Percentiles rank a stretch among this genome's conserved stretches.
phyloP scores from a whole-genome alignment of 805 yeast species.

The Vanderwaltozyma yarrowii region DNA sequence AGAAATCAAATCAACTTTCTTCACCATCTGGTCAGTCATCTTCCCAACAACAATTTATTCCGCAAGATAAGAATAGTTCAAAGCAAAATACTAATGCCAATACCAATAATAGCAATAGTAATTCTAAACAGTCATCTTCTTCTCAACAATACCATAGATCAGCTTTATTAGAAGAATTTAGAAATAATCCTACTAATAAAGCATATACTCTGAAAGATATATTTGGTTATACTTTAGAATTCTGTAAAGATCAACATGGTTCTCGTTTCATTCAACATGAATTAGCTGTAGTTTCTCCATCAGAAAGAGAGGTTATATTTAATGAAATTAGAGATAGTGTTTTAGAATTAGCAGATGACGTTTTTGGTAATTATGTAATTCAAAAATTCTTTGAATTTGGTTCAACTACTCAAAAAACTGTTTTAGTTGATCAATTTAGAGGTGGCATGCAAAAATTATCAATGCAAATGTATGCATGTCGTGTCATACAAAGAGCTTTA shows the following conservation, averaged over 20 bases:
- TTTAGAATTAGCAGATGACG: conserved; percentile 83
- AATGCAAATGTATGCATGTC: conserved; percentile 94
- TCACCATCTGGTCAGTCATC: not conserved
- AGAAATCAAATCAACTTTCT: too few species aligned
- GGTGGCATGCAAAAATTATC: conserved; percentile 69
- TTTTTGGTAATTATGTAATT: conserved; percentile 93
- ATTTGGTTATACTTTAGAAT: conserved; percentile 80
- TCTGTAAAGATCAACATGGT: conserved; percentile 94
- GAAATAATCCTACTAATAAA: conserved; percentile 41
- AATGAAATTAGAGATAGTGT: conserved; percentile 71
- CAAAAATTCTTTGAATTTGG: conserved; percentile 91
- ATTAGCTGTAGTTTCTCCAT: conserved; percentile 49
- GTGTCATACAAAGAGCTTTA: conserved; percentile 91
- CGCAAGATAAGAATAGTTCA: not conserved
- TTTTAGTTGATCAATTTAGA: conserved; percentile 44
- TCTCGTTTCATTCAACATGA: conserved; percentile 93
- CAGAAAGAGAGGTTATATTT: conserved; percentile 72
- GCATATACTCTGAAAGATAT: conserved; percentile 55
- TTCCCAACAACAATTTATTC: conserved; percentile 10
- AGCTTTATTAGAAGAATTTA: conserved; percentile 76
- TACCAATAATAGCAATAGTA: conserved; percentile 16
- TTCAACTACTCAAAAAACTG: conserved; percentile 52
- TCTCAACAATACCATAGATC: conserved; percentile 52
- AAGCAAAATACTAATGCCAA: not conserved
- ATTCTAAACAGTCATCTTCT: conserved; percentile 6